Conservation (phyloP, 2,329 filamentous ascomycete genomes). For the Hymenoscyphus fraxineus region DNA sequence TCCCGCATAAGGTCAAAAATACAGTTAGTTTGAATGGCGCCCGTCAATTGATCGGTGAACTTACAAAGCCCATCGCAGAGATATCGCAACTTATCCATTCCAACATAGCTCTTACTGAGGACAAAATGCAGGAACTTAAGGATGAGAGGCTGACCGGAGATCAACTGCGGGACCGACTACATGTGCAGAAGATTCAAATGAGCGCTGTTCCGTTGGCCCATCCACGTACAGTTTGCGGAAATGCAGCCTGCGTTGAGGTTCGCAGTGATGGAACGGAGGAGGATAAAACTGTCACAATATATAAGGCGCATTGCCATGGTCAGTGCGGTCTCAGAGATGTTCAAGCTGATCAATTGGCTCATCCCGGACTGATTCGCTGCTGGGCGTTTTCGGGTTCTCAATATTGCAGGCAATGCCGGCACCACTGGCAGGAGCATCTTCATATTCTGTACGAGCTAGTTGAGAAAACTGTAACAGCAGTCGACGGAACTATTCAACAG, state of each 20-base stretch:
- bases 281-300: conserved; percentile 20
- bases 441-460: conserved; percentile 36
- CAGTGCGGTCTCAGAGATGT: conserved; percentile 34
- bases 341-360: conserved; percentile 27
- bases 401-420: conserved; percentile 31
- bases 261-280: conserved; percentile 8
- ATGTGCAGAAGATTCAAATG: conserved; percentile 30
- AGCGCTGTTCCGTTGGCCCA: conserved; percentile 22
- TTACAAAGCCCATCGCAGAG: conserved; percentile 40
- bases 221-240: conserved; percentile 36
- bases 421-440: conserved; percentile 38
- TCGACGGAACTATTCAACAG: conserved; percentile 28
- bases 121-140: conserved; percentile 31
- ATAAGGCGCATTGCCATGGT: conserved; percentile 36
- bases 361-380: conserved; percentile 31
- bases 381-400: conserved; percentile 26
- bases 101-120: conserved; percentile 34
- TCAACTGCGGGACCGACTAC: conserved; percentile 30
- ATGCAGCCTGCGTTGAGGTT: conserved; percentile 13
- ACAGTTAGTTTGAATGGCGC: conserved; percentile 41
- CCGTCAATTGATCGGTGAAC: conserved; percentile 35
- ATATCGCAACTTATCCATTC: conserved; percentile 35
- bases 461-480: conserved; percentile 26
- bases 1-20: conserved; percentile 36
- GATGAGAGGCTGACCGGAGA: conserved; percentile 28